Conservation (phyloP, 495 filamentous ascomycete genomes). For the Xylaria acuta region DNA sequence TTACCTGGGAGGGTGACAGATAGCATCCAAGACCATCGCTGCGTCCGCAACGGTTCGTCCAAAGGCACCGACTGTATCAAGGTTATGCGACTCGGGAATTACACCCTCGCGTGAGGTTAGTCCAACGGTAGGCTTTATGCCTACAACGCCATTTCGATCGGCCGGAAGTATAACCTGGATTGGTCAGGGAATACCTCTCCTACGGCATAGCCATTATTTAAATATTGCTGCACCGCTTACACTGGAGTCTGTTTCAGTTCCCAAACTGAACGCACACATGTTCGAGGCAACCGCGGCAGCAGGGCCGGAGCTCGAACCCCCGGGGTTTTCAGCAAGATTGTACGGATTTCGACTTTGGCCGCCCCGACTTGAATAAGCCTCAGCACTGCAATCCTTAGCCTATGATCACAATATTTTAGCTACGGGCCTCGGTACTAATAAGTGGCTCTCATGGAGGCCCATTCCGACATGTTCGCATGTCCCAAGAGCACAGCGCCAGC, state of each 20-base stretch:
- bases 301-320: conserved; percentile 68
- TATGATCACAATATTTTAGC: background rate
- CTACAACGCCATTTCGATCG: conserved; percentile 67
- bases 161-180: conserved; percentile 57
- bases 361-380: conserved; percentile 70
- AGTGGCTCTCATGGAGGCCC: conserved; percentile 59
- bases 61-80: conserved; percentile 72
- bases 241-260: conserved; percentile 79
- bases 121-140: conserved; percentile 73
- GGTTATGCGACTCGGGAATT: conserved; percentile 68
- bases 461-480: conserved; percentile 73
- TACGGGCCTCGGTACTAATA: conserved; percentile 10
- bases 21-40: conserved; percentile 68
- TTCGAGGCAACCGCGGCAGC: conserved; percentile 68
- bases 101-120: conserved; percentile 67
- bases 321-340: conserved; percentile 73
- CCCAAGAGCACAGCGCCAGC: conserved; percentile 73
- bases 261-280: conserved; percentile 65
- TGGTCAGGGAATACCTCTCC: background rate
- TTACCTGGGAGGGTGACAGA: conserved; percentile 60
- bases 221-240: conserved; percentile 31
- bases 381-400: conserved; percentile 44
- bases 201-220: background rate
- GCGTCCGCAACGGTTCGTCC: conserved; percentile 71
- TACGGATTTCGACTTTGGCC: conserved; percentile 71